A percentile compares a stretch with the other conserved stretches of the same genome.
Conservation (phyloP, 352 stramenopile genomes). For the Globisporangium viniferum region DNA sequence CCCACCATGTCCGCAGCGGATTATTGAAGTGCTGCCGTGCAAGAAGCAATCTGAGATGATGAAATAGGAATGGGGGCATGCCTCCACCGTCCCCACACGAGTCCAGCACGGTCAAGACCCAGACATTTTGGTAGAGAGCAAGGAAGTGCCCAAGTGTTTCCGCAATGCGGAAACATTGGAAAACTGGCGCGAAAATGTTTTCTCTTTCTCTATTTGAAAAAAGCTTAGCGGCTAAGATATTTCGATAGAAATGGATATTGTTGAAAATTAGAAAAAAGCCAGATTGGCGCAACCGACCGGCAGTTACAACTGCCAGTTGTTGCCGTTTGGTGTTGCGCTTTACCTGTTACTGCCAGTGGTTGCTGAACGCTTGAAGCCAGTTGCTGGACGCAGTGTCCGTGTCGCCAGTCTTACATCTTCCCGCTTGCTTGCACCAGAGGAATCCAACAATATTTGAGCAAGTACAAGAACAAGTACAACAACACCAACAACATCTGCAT, state of each 20-base stretch:
- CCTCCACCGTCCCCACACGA: neutral
- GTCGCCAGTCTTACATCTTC: neutral
- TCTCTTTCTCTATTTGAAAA: neutral
- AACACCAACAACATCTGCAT: neutral
- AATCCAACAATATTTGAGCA: neutral
- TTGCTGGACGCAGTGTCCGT: neutral
- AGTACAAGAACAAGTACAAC: neutral
- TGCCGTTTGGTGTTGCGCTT: neutral
- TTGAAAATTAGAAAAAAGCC: neutral
- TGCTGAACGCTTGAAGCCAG: neutral
- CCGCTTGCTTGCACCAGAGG: neutral
- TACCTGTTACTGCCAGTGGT: neutral
- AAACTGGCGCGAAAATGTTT: neutral
- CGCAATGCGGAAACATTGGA: neutral
- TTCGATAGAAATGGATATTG: no score
- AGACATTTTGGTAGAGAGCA: neutral
- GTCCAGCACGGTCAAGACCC: no score
- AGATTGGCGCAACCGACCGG: neutral
- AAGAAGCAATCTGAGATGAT: neutral
- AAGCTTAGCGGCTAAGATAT: neutral
- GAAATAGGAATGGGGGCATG: neutral
- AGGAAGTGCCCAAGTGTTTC: no score
- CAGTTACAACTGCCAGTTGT: neutral
- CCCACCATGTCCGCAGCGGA: neutral
- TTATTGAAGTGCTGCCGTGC: neutral